Conservation (phyloP, 1,284 basidiomycete species). For the Dichomitus squalens region DNA sequence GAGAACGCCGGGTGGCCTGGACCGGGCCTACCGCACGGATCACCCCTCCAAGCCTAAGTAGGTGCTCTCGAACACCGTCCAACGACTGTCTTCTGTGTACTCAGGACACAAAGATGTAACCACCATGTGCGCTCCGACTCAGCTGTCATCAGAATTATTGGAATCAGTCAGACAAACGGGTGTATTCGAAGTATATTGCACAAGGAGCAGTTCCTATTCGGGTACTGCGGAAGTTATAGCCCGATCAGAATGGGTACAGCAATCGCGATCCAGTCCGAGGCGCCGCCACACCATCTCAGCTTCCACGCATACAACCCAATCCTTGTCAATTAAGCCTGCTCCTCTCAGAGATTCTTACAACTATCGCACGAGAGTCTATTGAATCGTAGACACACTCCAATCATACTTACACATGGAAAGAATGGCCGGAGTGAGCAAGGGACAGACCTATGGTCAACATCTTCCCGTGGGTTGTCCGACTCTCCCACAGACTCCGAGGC, state of each 20-base stretch:
- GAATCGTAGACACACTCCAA: not conserved
- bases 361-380: not conserved
- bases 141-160: no score
- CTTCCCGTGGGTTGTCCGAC: slow-evolving; percentile 29
- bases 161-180: not conserved
- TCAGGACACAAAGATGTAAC: no score
- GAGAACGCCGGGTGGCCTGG: not conserved
- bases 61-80: no score
- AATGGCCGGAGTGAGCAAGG: slow-evolving; percentile 18
- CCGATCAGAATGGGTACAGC: slow-evolving; percentile 1
- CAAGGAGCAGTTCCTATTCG: not conserved
- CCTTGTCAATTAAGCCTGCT: no score
- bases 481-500: slow-evolving; percentile 1
- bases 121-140: no score
- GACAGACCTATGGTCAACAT: slow-evolving; percentile 32
- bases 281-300: not conserved
- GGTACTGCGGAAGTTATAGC: not conserved
- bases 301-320: not conserved
- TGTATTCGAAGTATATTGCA: not conserved
- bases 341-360: not conserved
- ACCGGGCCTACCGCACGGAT: no score
- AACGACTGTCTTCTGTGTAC: no score
- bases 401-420: not conserved
- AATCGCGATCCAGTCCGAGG: not conserved
- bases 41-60: no score